Percentiles rank a stretch among this genome's conserved stretches.
phyloP scores from a whole-genome alignment of 2,329 filamentous ascomycete species.

The Botryotinia narcissicola region DNA sequence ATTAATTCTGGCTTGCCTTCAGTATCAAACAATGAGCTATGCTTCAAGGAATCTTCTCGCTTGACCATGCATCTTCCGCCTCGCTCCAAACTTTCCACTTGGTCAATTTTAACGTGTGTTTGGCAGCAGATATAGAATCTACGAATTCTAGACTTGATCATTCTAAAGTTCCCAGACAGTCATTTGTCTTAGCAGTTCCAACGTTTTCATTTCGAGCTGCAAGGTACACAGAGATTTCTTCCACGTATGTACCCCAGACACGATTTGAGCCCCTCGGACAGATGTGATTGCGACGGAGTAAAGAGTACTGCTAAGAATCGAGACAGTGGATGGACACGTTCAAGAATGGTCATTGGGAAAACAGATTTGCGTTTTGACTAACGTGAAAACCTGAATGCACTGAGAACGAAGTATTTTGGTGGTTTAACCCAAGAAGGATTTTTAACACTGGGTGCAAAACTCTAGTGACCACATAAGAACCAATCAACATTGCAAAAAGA shows the following conservation, averaged over 20 bases:
- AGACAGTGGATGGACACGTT: background rate
- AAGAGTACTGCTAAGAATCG: background rate
- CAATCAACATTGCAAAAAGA: background rate
- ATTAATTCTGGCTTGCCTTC: too few species aligned
- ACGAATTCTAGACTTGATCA: too few species aligned
- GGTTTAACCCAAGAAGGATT: too few species aligned
- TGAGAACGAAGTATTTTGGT: too few species aligned
- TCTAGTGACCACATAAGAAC: background rate
- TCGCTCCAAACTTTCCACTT: background rate
- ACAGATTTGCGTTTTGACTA: background rate
- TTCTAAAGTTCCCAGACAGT: too few species aligned
- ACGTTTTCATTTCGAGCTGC: too few species aligned
- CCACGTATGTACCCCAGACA: background rate
- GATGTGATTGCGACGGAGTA: background rate
- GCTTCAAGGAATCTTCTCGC: background rate
- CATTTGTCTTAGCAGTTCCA: too few species aligned
- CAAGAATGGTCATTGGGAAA: background rate
- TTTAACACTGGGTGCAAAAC: background rate
- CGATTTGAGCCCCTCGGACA: background rate
- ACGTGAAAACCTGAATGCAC: background rate
- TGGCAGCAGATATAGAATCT: too few species aligned
- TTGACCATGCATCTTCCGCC: background rate
- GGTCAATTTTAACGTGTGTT: background rate
- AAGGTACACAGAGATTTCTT: background rate
- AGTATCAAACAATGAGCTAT: background rate